A percentile compares a stretch with the other conserved stretches of the same genome.
phyloP scores from a whole-genome alignment of 768 basidiomycete species.

The Suillus bovinus region DNA sequence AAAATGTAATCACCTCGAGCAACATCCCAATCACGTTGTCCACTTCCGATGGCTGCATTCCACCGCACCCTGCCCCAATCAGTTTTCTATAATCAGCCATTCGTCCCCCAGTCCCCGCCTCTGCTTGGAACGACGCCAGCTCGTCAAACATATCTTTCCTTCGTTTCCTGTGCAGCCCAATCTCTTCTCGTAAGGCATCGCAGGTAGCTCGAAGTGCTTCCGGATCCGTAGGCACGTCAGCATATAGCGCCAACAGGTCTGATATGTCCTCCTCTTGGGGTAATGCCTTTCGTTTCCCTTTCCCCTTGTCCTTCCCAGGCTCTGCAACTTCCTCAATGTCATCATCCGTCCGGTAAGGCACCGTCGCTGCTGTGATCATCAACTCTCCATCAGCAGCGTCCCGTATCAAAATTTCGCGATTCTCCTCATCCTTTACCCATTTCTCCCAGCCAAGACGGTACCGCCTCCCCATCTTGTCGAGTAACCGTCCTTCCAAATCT shows the following conservation, averaged over 20 bases:
- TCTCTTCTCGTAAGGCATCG: conserved; percentile 61
- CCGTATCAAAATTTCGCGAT: conserved; percentile 68
- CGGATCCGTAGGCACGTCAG: conserved; percentile 56
- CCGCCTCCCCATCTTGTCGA: conserved; percentile 74
- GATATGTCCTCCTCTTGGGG: conserved; percentile 57
- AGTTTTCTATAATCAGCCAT: conserved; percentile 89
- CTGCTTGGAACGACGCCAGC: conserved; percentile 79
- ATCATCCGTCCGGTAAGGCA: conserved; percentile 48
- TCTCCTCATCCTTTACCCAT: conserved; percentile 87
- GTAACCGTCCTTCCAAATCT: conserved; percentile 64
- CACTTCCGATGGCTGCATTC: conserved; percentile 82
- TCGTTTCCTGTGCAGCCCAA: conserved; percentile 64
- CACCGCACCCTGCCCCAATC: conserved; percentile 89
- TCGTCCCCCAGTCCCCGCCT: conserved; percentile 85
- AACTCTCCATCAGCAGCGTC: conserved; percentile 62
- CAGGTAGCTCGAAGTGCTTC: conserved; percentile 56
- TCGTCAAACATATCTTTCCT: conserved; percentile 74
- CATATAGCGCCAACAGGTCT: conserved; percentile 61
- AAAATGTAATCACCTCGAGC: conserved; percentile 58
- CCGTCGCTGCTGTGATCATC: conserved; percentile 44
- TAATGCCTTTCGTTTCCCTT: conserved; percentile 54
- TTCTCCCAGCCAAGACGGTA: conserved; percentile 91
- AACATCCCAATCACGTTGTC: conserved; percentile 84
- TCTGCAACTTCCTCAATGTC: conserved; percentile 41
- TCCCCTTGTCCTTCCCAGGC: conserved; percentile 46